Evolutionary conservation across 768 basidiomycete species (phyloP).

Genomic region (Lenzites betulinus): DNA sequence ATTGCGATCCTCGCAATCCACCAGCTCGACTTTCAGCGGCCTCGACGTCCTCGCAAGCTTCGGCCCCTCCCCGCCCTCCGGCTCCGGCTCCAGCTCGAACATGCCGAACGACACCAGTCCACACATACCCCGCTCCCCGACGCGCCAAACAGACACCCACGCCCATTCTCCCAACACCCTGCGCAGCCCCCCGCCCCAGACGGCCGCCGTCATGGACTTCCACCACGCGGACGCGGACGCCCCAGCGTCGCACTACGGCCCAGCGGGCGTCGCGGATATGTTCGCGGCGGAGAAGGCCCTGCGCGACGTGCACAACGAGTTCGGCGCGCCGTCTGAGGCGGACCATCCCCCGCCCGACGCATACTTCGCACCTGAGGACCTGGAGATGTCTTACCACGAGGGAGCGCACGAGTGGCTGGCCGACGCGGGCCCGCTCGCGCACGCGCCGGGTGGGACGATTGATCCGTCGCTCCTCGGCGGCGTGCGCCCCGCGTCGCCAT

Average conservation of each 20-base stretch:
- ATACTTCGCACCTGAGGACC: neutral
- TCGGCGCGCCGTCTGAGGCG: neutral
- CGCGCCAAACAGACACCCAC: neutral
- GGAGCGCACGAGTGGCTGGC: neutral
- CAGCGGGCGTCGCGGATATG: neutral
- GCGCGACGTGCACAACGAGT: neutral
- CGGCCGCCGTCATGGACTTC: neutral
- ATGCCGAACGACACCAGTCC: neutral
- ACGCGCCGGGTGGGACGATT: conserved; percentile 11
- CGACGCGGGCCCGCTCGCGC: neutral
- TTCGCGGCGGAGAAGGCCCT: conserved; percentile 5
- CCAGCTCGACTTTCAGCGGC: neutral
- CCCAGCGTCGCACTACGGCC: neutral
- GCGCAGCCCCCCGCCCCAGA: neutral
- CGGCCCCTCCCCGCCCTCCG: neutral
- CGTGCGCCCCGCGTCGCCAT: neutral
- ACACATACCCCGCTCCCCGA: neutral
- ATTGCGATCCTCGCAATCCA: neutral
- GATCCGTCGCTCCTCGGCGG: conserved; percentile 19
- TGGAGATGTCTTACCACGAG: neutral
- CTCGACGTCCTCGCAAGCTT: neutral
- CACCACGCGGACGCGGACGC: neutral
- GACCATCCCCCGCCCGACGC: neutral
- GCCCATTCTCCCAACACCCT: neutral
- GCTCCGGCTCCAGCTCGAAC: neutral